Base-by-base conservation (phyloP, 768 basidiomycete species). In the Boletus sp. region DNA sequence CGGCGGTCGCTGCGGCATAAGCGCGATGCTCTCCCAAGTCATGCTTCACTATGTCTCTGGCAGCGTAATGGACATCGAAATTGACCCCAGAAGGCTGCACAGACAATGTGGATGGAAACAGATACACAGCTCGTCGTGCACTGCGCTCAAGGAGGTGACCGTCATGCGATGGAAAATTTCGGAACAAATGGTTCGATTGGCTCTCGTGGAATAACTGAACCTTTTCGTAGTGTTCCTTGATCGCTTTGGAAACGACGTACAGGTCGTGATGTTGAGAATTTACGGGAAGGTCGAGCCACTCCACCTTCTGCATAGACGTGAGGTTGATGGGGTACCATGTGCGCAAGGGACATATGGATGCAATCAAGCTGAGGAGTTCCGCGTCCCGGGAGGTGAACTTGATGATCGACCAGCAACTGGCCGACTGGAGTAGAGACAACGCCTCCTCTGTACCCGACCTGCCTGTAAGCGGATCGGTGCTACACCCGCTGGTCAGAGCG, bases 331-430 rank as follows among this genome's bases (percentile, higher is more conserved):
- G 79, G 62, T 78, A 77, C 58, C 70, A 80, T 7, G 52, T 33
- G 6, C 77, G 63, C 7, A 15, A n/a, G 0, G 80, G 75, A 12
- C 68, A 70, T 15, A 80, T 56, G 10, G 60, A 50, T 28, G 59
- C 57, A 36, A 81, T 77, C 28, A 62, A 51, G 15, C 56, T 54
- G 15, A 81, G 62, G 39, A 77, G 62, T 7, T 61, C 50, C 3
- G 61, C 32, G 24, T 78, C 73, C 7, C 61, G 56, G 8, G 44
- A 0, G 6, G 53, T 55, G 11, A 80, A 61, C 33, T 56, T 62
- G 63, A 74, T 73, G 52, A 78, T 77, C 0, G 80, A 78, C 28
- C 61, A 67, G 20, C 67, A 73, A 14, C 66, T 60, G 12, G 77
- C 72, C 0, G 76, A 77, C n/a, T 54, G 56, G 41, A 82, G 63